Base-by-base conservation (phyloP, 225 moss, liverwort and hornwort species). In the Straminergon stramineum region DNA sequence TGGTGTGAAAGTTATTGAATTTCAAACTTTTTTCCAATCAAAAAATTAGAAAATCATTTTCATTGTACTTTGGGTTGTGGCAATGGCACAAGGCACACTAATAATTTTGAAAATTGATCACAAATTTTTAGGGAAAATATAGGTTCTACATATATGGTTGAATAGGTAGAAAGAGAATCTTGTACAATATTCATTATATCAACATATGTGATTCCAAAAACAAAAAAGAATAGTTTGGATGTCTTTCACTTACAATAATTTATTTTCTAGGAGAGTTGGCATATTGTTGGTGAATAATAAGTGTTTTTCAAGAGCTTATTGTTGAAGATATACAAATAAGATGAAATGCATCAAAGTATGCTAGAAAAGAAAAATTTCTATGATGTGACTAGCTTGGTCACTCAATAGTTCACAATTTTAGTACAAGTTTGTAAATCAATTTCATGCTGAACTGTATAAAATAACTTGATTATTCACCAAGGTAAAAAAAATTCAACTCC, bases 381-480 rank as follows among this genome's bases (percentile, higher is more conserved):
- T 31, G 0, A 7, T 32, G 2, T 19, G 0, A 32, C 7, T 19
- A 32, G 12, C 4, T 32, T 51, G 32, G 1, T 1, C 2, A 32
- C 3, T 13, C 32, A 31, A 32, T 0, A 2, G 3, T 75, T 51
- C 1, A 51, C 4, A 0, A 0, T 11, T 32, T 32, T 19, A 7
- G 12, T 75, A 48, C 4, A 48, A 31, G 6, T 0, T 48, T 18
- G 48, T 48, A 1, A 48, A 75, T 51, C 32, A 51, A 4, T 19
- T 75, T 75, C 5, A 20, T 20, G 1, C 20, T 0, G 20, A 51
- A 75, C 0, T 0, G 13, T 32, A 48, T 7, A 20, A 75, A 51
- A 52, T 51, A 32, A 75, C 7, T 19, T 75, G 4, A 75, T 31
- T 32, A 32, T 32, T 75, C 4, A 32, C 2, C 4, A 4, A 31